phyloP scores from a whole-genome alignment of 1,284 basidiomycete species.

The Ustilago nuda region DNA sequence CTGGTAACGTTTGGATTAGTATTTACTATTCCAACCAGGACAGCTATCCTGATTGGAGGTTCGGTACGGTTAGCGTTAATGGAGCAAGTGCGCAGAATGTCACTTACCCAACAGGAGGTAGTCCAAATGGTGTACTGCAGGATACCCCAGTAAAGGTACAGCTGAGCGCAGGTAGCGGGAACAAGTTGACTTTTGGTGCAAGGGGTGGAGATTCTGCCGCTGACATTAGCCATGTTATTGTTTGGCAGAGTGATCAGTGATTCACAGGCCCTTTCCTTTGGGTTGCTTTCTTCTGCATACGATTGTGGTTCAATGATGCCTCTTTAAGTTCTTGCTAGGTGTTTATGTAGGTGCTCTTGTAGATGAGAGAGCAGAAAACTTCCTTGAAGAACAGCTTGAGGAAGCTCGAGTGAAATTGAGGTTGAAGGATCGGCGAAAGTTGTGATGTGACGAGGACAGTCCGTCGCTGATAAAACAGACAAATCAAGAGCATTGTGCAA shows the following conservation, averaged over 20 bases:
- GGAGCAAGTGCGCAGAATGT: neutral
- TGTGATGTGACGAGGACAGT: no score
- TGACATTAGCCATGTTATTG: conserved; percentile 31
- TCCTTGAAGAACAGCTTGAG: no score
- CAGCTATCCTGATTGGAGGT: conserved; percentile 22
- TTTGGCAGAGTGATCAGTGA: conserved; percentile 33
- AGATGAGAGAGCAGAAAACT: no score
- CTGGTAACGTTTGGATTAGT: conserved; percentile 25
- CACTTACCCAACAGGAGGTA: conserved; percentile 33
- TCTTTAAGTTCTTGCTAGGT: no score
- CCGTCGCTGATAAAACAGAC: neutral
- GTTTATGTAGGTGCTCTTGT: no score
- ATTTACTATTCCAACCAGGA: conserved; percentile 28
- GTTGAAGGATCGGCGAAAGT: no score
- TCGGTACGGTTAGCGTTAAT: conserved; percentile 13
- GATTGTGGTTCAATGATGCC: no score
- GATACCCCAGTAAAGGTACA: conserved; percentile 31
- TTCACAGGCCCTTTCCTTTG: neutral
- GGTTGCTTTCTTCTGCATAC: neutral
- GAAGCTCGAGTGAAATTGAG: no score
- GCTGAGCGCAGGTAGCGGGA: conserved; percentile 13
- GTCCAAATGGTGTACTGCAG: conserved; percentile 9
- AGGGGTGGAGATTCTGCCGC: conserved; percentile 15
- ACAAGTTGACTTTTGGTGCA: conserved; percentile 24
- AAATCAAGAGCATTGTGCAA: neutral